Evolutionary conservation across 768 basidiomycete species (phyloP).

Genomic region (Rhodosporidiobolus odoratus): DNA sequence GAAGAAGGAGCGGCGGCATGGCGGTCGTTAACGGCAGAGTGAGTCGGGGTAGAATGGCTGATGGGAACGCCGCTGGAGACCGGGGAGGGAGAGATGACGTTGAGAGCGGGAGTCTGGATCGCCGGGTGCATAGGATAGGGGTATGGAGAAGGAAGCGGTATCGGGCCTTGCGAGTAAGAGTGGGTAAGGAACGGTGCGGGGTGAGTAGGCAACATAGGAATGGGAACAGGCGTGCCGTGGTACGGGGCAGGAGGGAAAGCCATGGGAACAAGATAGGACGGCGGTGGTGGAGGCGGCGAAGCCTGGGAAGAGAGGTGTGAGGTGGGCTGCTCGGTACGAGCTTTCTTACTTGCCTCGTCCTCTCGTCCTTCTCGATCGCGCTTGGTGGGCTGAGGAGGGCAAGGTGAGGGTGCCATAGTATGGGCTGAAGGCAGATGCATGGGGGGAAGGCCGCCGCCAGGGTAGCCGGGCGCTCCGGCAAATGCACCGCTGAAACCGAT

Average conservation of each 20-base stretch:
- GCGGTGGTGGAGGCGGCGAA: not conserved
- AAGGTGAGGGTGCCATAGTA: not conserved
- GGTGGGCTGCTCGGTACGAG: not conserved
- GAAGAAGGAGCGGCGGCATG: not conserved
- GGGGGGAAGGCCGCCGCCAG: not conserved
- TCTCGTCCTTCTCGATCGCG: conserved; percentile 12
- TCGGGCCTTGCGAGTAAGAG: not conserved
- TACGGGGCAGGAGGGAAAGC: not conserved
- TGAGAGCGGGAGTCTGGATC: not conserved
- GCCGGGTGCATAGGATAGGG: not conserved
- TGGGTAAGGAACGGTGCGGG: not conserved
- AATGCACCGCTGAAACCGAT: not conserved
- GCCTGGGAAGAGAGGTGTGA: not conserved
- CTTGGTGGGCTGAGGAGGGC: not conserved
- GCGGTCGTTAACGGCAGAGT: too few species aligned
- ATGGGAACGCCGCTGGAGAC: not conserved
- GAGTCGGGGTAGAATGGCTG: not conserved
- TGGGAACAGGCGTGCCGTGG: not conserved
- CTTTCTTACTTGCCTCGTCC: conserved; percentile 13
- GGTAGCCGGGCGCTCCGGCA: not conserved
- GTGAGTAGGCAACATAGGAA: not conserved
- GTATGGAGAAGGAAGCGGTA: not conserved
- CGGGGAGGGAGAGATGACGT: not conserved
- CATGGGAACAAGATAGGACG: not conserved
- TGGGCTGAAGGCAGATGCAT: not conserved